These are phyloP conservation scores for Globisporangium nagaii DNA, from an alignment of 352 stramenopile genomes.

Conservation along the genomic window DNA sequence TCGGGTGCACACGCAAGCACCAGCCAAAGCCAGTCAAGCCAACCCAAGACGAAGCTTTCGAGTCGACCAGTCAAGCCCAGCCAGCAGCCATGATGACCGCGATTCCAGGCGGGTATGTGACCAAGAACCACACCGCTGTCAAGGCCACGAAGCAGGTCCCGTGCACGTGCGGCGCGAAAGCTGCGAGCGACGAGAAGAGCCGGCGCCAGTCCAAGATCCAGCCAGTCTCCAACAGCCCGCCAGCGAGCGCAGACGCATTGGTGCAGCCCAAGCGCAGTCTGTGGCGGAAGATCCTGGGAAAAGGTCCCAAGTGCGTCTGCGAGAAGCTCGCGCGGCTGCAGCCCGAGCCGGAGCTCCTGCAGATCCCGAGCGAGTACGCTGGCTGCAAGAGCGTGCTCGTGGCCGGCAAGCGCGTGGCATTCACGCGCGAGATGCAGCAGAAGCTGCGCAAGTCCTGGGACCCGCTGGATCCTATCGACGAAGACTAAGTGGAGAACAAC, in stretches of 20 bases:
- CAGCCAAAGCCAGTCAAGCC: too few species aligned
- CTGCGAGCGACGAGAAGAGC: background rate
- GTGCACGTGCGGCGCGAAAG: conserved; percentile 13
- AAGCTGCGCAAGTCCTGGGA: conserved; percentile 31
- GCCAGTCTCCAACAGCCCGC: conserved; percentile 6
- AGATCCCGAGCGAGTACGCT: conserved; percentile 42
- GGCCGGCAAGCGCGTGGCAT: conserved; percentile 43
- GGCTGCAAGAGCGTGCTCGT: conserved; percentile 36
- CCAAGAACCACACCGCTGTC: background rate
- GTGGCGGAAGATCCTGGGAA: conserved; percentile 50
- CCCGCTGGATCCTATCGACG: conserved; percentile 42
- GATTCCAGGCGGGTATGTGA: conserved; percentile 5
- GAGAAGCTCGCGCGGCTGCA: conserved; percentile 9
- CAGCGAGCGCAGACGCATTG: background rate
- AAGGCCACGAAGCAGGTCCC: background rate
- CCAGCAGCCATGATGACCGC: conserved; percentile 5
- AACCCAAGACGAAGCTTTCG: too few species aligned
- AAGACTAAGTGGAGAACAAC: conserved; percentile 14
- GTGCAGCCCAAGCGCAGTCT: conserved; percentile 33
- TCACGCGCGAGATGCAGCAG: conserved; percentile 48
- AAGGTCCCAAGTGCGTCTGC: conserved; percentile 54
- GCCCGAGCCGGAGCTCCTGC: conserved; percentile 16
- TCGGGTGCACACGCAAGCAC: background rate
- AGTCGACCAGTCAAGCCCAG: too few species aligned
- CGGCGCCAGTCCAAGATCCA: conserved; percentile 11